Base-by-base conservation (phyloP, 257 asterid species). In the Paulownia fortunei region DNA sequence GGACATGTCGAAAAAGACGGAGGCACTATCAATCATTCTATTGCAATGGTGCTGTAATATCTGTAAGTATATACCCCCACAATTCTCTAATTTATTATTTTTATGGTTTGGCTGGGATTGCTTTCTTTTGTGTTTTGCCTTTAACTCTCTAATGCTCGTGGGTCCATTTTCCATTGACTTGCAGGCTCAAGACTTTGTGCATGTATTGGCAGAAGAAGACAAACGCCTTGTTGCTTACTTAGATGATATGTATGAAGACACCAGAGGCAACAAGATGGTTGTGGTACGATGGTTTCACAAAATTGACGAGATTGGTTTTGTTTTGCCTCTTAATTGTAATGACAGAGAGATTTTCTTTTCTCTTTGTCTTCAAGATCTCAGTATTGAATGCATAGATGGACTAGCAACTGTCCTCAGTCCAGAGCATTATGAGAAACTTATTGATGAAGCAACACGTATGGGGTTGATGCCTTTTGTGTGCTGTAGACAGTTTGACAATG, bases 241-340 rank as follows among this genome's bases (percentile, higher is more conserved):
- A 70, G 93, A 92, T 69, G 98, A 94, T 81, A 87, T 92, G 85
- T 94, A 89, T 59, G 97, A 94, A 82, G 97, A 94, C 83, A 58
- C 72, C 76, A 85, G 87, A 65, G 94, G 97, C 87, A 89, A 88
- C 91, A 91, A 85, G 90, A 87, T 88, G 93, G 97, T 92, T 80
- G 91, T 87, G 91, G 98, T 94, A 86, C 96, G 87, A 78, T 94
- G 97, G 97, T 94, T 94, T 86, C 97, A 94, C 94, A 92, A 88
- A 91, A 83, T 91, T 86, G 98, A 94, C 75, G 98, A 94, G 90
- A 96, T 91, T 94, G 93, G 92, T 90, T 81, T 89, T 87, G 88
- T 78, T 92, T 88, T 94, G 91, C 94, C 97, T 85, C 90, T 41
- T 78, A 82, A 80, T 41, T 87, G 83, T 89, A 88, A 84, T 89